Evolutionary conservation across 2,329 filamentous ascomycete genomes (phyloP).

Genomic region (Hypoxylon sp.): DNA sequence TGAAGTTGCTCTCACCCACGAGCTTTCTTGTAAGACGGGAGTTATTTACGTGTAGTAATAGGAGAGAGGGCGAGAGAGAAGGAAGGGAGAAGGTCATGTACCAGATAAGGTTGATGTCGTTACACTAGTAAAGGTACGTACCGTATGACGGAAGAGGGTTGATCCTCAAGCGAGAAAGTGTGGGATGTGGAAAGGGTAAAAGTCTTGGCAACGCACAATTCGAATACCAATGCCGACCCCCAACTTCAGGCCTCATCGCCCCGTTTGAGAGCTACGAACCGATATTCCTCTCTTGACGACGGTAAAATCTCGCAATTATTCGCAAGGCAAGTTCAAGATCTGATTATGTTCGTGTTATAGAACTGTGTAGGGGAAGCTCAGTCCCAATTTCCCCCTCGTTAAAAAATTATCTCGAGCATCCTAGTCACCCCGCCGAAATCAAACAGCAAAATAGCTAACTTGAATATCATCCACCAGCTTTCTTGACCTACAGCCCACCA

Average conservation of each 20-base stretch:
- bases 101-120: too few relatives aligned
- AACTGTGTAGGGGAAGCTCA: not conserved
- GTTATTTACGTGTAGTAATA: too few relatives aligned
- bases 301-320: slow-evolving; percentile 40
- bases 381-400: not conserved
- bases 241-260: slow-evolving; percentile 45
- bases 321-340: slow-evolving; percentile 37
- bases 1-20: too few relatives aligned
- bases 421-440: not conserved
- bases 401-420: slow-evolving; percentile 1
- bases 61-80: too few relatives aligned
- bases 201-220: slow-evolving; percentile 54
- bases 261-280: slow-evolving; percentile 29
- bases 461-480: slow-evolving; percentile 15
- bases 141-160: slow-evolving; percentile 50
- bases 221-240: slow-evolving; percentile 40
- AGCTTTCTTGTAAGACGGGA: too few relatives aligned
- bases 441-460: slow-evolving; percentile 13
- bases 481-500: slow-evolving; percentile 17
- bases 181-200: slow-evolving; percentile 31
- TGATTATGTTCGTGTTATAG: not conserved
- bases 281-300: slow-evolving; percentile 34
- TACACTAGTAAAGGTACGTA: slow-evolving; percentile 18
- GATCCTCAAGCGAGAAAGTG: slow-evolving; percentile 50
- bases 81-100: too few relatives aligned